phyloP scores from a whole-genome alignment of 1,139 yeast genomes.

The Saccharomyces uvarum region DNA sequence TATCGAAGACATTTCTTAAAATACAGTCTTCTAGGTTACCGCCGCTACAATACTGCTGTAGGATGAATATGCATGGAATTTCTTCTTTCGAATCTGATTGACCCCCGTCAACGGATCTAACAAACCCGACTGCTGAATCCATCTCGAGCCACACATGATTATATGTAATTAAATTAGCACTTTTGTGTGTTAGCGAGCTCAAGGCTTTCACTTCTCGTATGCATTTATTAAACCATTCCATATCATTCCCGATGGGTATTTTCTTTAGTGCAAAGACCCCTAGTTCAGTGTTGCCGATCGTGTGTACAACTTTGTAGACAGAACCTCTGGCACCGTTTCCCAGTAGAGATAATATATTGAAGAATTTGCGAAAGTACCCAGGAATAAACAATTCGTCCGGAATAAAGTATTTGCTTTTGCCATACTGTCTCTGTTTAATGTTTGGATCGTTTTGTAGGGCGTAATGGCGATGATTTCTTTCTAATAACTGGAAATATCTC shows the following conservation, averaged over 20 bases:
- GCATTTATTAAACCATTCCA: constrained; percentile 59
- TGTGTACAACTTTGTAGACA: constrained; percentile 76
- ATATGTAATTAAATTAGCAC: constrained; percentile 66
- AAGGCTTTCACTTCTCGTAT: constrained; percentile 68
- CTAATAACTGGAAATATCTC: constrained; percentile 9
- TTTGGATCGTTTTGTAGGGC: constrained; percentile 5
- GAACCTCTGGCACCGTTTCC: constrained; percentile 84
- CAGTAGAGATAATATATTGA: constrained; percentile 42
- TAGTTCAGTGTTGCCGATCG: constrained; percentile 53
- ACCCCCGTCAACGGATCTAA: constrained; percentile 15
- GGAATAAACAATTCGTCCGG: constrained; percentile 47
- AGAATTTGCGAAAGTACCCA: constrained; percentile 67
- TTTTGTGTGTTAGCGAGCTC: constrained; percentile 39
- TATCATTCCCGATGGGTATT: constrained; percentile 73
- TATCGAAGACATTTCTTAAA: constrained; percentile 29
- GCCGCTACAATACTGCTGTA: constrained; percentile 83
- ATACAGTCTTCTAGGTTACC: constrained; percentile 76
- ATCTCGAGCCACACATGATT: constrained; percentile 90
- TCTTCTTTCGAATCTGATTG: constrained; percentile 11
- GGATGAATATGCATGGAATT: constrained; percentile 75
- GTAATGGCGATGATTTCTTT: constrained; percentile 11
- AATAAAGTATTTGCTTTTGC: constrained; percentile 12
- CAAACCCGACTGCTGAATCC: constrained; percentile 37
- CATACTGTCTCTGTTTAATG: not conserved
- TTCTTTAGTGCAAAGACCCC: constrained; percentile 81